Evolutionary conservation across 129 eudicot genomes (phyloP).

Genomic region (Flaveria bidentis): DNA sequence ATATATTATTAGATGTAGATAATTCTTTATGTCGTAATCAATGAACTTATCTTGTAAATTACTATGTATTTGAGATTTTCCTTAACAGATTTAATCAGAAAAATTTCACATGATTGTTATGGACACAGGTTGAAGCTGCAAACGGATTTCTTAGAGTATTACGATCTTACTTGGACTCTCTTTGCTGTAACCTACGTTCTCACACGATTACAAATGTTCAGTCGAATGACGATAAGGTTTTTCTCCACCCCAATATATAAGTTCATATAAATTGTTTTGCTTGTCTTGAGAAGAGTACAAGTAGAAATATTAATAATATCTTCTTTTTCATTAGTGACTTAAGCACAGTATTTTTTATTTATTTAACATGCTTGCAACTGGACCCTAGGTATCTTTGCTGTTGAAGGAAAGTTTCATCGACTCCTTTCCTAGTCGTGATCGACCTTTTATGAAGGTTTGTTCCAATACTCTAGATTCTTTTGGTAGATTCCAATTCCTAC

Average conservation of each 20-base stretch:
- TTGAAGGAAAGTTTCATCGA: conserved; percentile 96
- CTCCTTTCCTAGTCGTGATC: conserved; percentile 87
- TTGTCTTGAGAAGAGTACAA: background rate
- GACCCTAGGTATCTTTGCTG: conserved; percentile 78
- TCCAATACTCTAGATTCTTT: conserved; percentile 20
- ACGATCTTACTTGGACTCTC: conserved; percentile 78
- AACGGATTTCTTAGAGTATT: conserved; percentile 70
- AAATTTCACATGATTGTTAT: conserved; percentile 22
- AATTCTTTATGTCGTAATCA: background rate
- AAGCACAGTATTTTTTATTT: conserved; percentile 23
- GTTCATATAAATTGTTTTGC: background rate
- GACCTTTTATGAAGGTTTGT: conserved; percentile 88
- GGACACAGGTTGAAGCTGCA: conserved; percentile 80
- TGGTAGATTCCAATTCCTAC: background rate
- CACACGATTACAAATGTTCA: conserved; percentile 98
- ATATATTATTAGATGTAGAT: conserved; percentile 3
- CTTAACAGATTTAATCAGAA: background rate
- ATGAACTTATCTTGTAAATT: background rate
- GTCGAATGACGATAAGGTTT: conserved; percentile 94
- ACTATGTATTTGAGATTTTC: background rate
- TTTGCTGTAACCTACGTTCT: conserved; percentile 87
- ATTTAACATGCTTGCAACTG: conserved; percentile 13
- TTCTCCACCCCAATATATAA: conserved; percentile 3
- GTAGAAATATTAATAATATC: background rate
- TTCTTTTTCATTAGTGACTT: background rate